Conservation (phyloP, 169 alveolate species). For the Plasmodium adleri region DNA sequence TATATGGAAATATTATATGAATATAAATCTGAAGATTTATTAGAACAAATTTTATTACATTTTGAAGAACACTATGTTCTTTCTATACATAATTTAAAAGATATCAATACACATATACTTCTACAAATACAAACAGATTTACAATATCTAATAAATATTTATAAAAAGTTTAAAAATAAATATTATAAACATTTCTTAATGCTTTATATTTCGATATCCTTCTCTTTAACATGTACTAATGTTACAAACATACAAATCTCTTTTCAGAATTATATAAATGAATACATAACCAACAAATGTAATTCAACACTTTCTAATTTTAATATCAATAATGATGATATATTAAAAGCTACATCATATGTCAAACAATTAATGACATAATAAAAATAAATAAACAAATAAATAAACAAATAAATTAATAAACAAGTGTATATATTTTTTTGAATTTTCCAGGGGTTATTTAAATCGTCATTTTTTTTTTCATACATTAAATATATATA, state of each 20-base stretch:
- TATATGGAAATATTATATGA: conserved; percentile 51
- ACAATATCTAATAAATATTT: conserved; percentile 39
- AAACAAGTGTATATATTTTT: no score
- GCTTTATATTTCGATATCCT: conserved; percentile 36
- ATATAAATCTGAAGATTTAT: conserved; percentile 8
- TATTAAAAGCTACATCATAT: background rate
- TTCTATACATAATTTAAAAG: conserved; percentile 3
- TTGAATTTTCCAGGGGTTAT: no score
- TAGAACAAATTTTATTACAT: conserved; percentile 12
- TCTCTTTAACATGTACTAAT: background rate
- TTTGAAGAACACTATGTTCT: conserved; percentile 25
- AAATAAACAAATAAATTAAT: no score
- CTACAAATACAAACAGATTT: conserved; percentile 49
- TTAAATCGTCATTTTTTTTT: no score
- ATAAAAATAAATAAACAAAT: background rate
- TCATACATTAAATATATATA: no score
- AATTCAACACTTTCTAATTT: background rate
- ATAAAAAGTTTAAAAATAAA: conserved; percentile 25
- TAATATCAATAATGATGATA: conserved; percentile 17
- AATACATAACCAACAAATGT: background rate
- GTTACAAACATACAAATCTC: background rate
- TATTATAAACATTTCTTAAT: conserved; percentile 48
- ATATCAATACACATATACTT: conserved; percentile 17
- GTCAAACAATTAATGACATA: background rate
- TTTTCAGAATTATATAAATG: conserved; percentile 22